Evolutionary conservation across 2,329 filamentous ascomycete genomes (phyloP).

Genomic region (Microdochium nivale): DNA sequence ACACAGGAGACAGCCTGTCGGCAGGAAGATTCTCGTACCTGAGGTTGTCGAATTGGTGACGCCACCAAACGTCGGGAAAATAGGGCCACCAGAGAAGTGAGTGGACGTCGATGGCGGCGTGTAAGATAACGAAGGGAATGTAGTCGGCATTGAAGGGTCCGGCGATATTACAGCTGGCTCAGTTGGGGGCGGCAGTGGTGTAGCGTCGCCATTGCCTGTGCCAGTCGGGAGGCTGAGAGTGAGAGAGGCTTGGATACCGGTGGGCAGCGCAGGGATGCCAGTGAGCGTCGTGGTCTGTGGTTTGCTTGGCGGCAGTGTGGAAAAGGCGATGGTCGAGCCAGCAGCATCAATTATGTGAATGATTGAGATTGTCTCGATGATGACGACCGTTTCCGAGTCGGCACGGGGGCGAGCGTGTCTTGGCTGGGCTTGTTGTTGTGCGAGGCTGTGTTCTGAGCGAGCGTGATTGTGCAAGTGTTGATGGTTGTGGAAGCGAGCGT

Average conservation of each 20-base stretch:
- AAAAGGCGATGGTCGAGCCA: slow-evolving; percentile 33
- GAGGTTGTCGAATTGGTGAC: slow-evolving; percentile 16
- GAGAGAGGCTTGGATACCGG: background rate
- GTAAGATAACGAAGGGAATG: slow-evolving; percentile 21
- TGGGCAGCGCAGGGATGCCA: slow-evolving; percentile 14
- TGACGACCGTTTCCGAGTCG: slow-evolving; percentile 24
- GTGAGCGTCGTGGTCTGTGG: slow-evolving; percentile 28
- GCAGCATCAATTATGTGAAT: slow-evolving; percentile 41
- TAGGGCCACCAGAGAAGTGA: slow-evolving; percentile 18
- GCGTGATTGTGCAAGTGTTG: slow-evolving; percentile 9
- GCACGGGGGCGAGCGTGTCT: slow-evolving; percentile 16
- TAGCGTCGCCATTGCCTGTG: slow-evolving; percentile 11
- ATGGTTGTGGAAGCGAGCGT: background rate
- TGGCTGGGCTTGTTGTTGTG: slow-evolving; percentile 11
- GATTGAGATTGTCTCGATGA: slow-evolving; percentile 47
- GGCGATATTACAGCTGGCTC: slow-evolving; percentile 17
- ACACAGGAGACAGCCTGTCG: background rate
- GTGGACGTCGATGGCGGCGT: slow-evolving; percentile 19
- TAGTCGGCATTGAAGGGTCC: slow-evolving; percentile 21
- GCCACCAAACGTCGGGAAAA: slow-evolving; percentile 18
- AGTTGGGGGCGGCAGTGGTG: slow-evolving; percentile 11
- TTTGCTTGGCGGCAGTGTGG: slow-evolving; percentile 29
- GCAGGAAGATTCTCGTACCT: slow-evolving; percentile 6
- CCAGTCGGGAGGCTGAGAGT: slow-evolving; percentile 1
- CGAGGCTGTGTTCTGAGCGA: slow-evolving; percentile 14